phyloP scores from a whole-genome alignment of 2,329 filamentous ascomycete species.

The Alternaria ethzedia region DNA sequence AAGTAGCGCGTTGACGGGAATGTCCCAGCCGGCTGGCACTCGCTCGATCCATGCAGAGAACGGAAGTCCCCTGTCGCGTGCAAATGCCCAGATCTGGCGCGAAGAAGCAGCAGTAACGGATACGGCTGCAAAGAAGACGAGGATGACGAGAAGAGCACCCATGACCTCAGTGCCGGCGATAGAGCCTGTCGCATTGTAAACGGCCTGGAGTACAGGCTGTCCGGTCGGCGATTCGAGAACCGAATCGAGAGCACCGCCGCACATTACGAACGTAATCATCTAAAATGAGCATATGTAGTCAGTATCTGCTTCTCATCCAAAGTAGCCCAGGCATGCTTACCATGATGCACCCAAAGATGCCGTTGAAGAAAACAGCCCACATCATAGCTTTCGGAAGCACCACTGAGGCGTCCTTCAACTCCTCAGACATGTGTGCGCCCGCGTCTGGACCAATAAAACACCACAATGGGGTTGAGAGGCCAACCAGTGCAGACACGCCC shows the following conservation, averaged over 20 bases:
- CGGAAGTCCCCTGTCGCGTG: conserved; percentile 27
- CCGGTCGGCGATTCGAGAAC: conserved; percentile 22
- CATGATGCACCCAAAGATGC: conserved; percentile 46
- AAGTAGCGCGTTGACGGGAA: conserved; percentile 36
- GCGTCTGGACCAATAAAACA: conserved; percentile 47
- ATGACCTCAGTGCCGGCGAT: conserved; percentile 27
- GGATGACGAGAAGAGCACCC: conserved; percentile 31
- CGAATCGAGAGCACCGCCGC: conserved; percentile 44
- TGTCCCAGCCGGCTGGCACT: conserved; percentile 36
- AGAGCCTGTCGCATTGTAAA: conserved; percentile 35
- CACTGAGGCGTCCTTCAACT: conserved; percentile 38
- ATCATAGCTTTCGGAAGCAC: conserved; percentile 49
- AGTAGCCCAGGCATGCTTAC: background rate
- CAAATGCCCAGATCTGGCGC: conserved; percentile 34
- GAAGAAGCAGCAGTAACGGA: conserved; percentile 34
- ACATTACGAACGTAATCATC: conserved; percentile 34
- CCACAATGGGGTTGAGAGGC: conserved; percentile 42
- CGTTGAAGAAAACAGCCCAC: conserved; percentile 45
- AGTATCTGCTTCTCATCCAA: background rate
- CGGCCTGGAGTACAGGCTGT: conserved; percentile 30
- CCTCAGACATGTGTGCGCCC: conserved; percentile 46
- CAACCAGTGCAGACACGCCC: conserved; percentile 52
- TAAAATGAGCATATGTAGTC: background rate
- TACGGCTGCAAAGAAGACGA: conserved; percentile 46
- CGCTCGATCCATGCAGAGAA: conserved; percentile 33